Evolutionary conservation across 805 yeast genomes (phyloP), one percentile per base, ranked within the genome.

Genomic region (Yamadazyma nakazawae): DNA sequence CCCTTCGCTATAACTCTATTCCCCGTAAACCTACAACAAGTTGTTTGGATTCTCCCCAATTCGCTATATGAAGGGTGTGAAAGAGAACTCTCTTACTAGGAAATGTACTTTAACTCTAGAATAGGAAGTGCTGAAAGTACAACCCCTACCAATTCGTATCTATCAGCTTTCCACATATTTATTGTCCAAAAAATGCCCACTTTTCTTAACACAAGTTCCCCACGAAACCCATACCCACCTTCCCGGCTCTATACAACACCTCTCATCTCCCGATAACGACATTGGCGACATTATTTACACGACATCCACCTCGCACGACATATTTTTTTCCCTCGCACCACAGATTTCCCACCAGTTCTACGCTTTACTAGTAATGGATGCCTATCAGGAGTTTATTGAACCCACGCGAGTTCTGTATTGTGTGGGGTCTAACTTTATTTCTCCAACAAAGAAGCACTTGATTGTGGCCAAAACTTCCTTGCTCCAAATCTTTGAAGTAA

Each of bases 351-450:
- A 28, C n/a, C n/a, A 10, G 24, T 21, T 28, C 32, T 13, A 5
- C 4, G 32, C n/a, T 12, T 10, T 12, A 13, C 10, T 28, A 10
- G 11, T 34, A 34, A 34, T 89, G 97, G 88, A 88, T 57, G 84
- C 85, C 13, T 87, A 85, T 63, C 81, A 84, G 53, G 89, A 86
- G 61, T 74, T 89, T 54, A 74, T 86, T 40, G 85, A 80, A 54
- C 95, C 96, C 2, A 73, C 95, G 1, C 78, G 82, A 54, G 88
- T 87, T 34, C 63, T 84, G n/a, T 80, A 79, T 50, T 74, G 85
- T 39, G 52, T 82, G 19, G 68, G 79, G 7, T 79, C 84, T 40
- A 62, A 78, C 51, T 77, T 80, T 54, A 72, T 80, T 1, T 65
- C 70, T 2, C 58, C 76, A 0, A 60, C 63, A 1, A 61, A 57